Evolutionary conservation across 495 filamentous ascomycete species (phyloP), one percentile per base, ranked within the genome.

Genomic region (Penicillium flavigenum): DNA sequence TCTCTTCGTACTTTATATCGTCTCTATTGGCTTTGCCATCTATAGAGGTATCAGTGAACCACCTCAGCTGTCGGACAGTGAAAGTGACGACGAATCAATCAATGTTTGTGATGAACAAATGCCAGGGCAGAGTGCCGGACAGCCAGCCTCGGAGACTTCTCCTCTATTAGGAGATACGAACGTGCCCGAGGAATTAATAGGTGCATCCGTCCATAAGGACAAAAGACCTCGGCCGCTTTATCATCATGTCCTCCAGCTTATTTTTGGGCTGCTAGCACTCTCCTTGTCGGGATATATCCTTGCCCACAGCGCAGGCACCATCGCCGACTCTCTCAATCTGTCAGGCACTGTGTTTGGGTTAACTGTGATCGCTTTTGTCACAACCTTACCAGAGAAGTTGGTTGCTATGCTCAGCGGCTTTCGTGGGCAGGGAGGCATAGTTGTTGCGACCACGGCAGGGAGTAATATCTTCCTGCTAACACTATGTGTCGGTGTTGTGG

Each of bases 231-330:
- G 32, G 12, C 32, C 32, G 29, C 62, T 71, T 19, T 34, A 47
- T 16, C 69, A 77, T 47, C 77, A 83, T 59, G 47, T 78, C 22
- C 58, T 72, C 50, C 71, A 71, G 11, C 74, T 86, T 22, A 32
- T 79, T 22, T 46, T 84, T 26, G 80, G 79, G 7, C 63, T 86
- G 17, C 27, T 79, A 4, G 64, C 75, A 9, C 64, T 86, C 22
- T 72, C 76, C 10, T 50, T 86, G 11, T 73, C 77, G 6, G 76
- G 79, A 50, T 79, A 79, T 54, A 65, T 82, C 43, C 67, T 82
- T 27, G 66, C 80, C 8, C 73, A 76, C 50, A 72, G 69, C 36
- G 72, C 76, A 9, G 62, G 32, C 12, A 36, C 32, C 4, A 16
- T 36, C 32, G 32, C 32, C 32, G 32, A 36, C 11, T 36, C 32